Conservation (phyloP, 2,329 filamentous ascomycete species). For the Xylariaceae sp. region DNA sequence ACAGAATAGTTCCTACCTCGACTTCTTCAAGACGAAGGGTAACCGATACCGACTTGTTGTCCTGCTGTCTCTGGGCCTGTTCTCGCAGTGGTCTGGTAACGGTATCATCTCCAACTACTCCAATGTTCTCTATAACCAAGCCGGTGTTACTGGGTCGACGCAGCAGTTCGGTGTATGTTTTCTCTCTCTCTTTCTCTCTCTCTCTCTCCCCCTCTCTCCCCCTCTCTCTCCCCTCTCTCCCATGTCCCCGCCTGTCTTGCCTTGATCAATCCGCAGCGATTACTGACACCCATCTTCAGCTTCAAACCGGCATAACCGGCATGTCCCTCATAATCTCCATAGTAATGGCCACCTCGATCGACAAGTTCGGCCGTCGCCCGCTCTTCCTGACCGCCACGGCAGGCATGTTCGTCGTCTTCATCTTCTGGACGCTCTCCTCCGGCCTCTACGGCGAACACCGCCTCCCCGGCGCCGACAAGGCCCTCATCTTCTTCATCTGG, state of each 20-base stretch:
- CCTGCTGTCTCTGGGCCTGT: slow-evolving; percentile 50
- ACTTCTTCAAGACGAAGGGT: slow-evolving; percentile 50
- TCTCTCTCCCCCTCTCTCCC: too few species aligned
- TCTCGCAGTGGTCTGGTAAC: slow-evolving; percentile 57
- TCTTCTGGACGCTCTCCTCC: slow-evolving; percentile 45
- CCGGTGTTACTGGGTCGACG: slow-evolving; percentile 44
- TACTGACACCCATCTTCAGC: slow-evolving; percentile 28
- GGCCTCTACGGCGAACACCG: slow-evolving; percentile 40
- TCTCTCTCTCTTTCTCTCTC: background rate
- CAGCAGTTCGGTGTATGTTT: slow-evolving; percentile 40
- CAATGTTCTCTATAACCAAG: slow-evolving; percentile 47
- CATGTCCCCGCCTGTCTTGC: background rate
- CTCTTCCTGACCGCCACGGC: slow-evolving; percentile 45
- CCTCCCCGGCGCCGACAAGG: slow-evolving; percentile 34
- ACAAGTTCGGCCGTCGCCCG: slow-evolving; percentile 50
- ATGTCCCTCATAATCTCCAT: slow-evolving; percentile 49
- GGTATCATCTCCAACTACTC: slow-evolving; percentile 56
- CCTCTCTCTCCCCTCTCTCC: too few species aligned
- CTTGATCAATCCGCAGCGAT: slow-evolving; percentile 13
- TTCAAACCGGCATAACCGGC: slow-evolving; percentile 46
- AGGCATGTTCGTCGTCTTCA: slow-evolving; percentile 44
- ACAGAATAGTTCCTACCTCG: slow-evolving; percentile 44
- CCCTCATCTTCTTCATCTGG: slow-evolving; percentile 46
- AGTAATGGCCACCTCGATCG: slow-evolving; percentile 47
- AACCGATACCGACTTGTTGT: slow-evolving; percentile 52